A percentile compares a stretch with the other conserved stretches of the same genome.
Evolutionary conservation across 2,329 filamentous ascomycete genomes (phyloP).

Genomic region (Fusarium brachygibbosum): DNA sequence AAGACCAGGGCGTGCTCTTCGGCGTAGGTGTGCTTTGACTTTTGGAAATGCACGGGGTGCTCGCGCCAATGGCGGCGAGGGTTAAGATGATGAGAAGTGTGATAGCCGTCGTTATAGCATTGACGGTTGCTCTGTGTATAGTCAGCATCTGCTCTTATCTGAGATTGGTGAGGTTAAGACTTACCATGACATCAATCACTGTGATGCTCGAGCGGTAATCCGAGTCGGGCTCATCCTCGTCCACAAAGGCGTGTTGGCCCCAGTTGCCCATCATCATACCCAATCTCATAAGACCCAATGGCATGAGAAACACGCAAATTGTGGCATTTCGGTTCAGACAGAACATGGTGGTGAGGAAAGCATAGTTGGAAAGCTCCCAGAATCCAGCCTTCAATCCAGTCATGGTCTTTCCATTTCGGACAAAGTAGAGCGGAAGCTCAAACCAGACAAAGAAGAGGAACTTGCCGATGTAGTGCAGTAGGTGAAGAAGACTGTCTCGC

Average conservation of each 20-base stretch:
- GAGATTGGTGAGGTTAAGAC: slow-evolving; percentile 47
- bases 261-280: slow-evolving; percentile 87
- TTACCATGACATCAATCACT: slow-evolving; percentile 80
- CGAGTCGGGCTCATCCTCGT: slow-evolving; percentile 79
- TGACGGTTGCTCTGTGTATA: slow-evolving; percentile 77
- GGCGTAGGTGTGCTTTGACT: slow-evolving; percentile 76
- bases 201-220: slow-evolving; percentile 86
- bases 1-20: slow-evolving; percentile 80
- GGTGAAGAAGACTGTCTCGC: slow-evolving; percentile 75
- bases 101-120: slow-evolving; percentile 87
- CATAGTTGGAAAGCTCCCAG: slow-evolving; percentile 74
- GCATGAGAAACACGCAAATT: slow-evolving; percentile 75
- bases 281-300: slow-evolving; percentile 74
- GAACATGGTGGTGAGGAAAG: slow-evolving; percentile 63
- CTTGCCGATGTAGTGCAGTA: slow-evolving; percentile 78
- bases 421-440: slow-evolving; percentile 81
- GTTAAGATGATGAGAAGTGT: slow-evolving; percentile 85
- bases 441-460: slow-evolving; percentile 82
- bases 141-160: neutral
- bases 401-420: slow-evolving; percentile 69
- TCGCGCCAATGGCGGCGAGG: slow-evolving; percentile 85
- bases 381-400: slow-evolving; percentile 68
- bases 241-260: slow-evolving; percentile 87
- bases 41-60: slow-evolving; percentile 79
- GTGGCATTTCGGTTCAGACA: slow-evolving; percentile 68